phyloP scores from a whole-genome alignment of 306 rosid species.

The Mucuna pruriens region DNA sequence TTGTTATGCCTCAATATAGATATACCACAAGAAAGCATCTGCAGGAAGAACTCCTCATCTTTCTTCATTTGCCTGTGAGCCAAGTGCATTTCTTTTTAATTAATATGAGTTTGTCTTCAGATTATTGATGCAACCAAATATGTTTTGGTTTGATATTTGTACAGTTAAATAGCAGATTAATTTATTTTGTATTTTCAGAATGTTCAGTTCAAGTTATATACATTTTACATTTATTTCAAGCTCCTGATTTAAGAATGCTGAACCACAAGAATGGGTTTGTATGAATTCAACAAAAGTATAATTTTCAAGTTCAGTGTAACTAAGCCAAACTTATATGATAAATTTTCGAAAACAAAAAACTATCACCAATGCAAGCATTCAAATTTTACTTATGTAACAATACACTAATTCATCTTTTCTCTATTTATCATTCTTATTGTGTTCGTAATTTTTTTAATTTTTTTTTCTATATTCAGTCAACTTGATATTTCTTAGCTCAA shows the following conservation, averaged over 20 bases:
- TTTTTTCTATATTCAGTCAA: background rate
- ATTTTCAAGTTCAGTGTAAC: background rate
- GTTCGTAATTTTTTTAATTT: background rate
- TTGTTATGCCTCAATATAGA: constrained; percentile 58
- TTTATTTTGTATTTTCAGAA: background rate
- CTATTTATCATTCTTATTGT: background rate
- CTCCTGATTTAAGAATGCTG: background rate
- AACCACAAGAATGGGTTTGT: background rate
- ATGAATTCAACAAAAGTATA: background rate
- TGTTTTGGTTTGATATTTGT: constrained; percentile 22
- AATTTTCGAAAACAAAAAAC: background rate
- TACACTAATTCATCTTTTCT: background rate
- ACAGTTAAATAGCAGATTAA: background rate
- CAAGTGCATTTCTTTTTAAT: constrained; percentile 18
- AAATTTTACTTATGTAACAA: background rate
- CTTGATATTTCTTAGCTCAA: background rate
- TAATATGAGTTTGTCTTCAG: background rate
- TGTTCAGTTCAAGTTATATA: background rate
- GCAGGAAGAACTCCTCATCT: constrained; percentile 58
- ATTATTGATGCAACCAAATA: background rate
- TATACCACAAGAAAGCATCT: constrained; percentile 64
- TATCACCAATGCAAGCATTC: background rate
- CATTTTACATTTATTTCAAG: background rate
- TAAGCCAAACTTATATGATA: background rate
- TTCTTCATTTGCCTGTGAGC: constrained; percentile 71